phyloP scores from a whole-genome alignment of 495 filamentous ascomycete genomes.

The Aspergillus coremiiformis region DNA sequence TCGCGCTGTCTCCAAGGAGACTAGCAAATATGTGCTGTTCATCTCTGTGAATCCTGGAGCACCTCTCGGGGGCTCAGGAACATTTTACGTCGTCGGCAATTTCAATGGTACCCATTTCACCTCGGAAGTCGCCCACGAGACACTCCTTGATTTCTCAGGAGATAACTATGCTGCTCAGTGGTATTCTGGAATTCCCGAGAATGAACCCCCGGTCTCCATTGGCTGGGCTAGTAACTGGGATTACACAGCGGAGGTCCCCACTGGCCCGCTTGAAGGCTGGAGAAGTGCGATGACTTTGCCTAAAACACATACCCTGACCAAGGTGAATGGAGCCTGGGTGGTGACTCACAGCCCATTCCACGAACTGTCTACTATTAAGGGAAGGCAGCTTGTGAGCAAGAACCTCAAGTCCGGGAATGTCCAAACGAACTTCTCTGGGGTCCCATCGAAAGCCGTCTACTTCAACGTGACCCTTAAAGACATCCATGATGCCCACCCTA shows the following conservation, averaged over 20 bases:
- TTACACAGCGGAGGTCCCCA: conserved; percentile 43
- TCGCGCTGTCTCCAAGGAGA: conserved; percentile 8
- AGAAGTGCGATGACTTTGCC: conserved; percentile 40
- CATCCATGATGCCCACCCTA: conserved; percentile 26
- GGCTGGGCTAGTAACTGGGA: conserved; percentile 52
- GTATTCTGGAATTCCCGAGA: conserved; percentile 36
- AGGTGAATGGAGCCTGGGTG: conserved; percentile 34
- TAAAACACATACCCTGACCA: conserved; percentile 31
- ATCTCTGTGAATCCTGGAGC: conserved; percentile 51
- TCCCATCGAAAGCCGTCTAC: conserved; percentile 38
- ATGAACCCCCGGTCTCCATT: conserved; percentile 35
- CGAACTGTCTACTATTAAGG: conserved; percentile 18
- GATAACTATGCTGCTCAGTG: conserved; percentile 51
- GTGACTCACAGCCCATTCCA: conserved; percentile 29
- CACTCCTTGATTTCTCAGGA: conserved; percentile 39
- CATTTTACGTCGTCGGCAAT: conserved; percentile 38
- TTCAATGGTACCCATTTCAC: conserved; percentile 39
- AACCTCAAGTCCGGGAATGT: conserved; percentile 16
- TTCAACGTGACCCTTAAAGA: conserved; percentile 37
- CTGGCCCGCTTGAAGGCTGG: conserved; percentile 40
- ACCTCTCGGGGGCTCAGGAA: conserved; percentile 36
- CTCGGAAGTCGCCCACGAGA: not conserved
- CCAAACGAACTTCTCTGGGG: conserved; percentile 28
- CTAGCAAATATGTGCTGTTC: conserved; percentile 33
- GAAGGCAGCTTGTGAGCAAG: conserved; percentile 22